Percentiles rank a stretch among this genome's conserved stretches.
phyloP scores from a whole-genome alignment of 1,139 yeast species.

The Insectozyma bohioensis region DNA sequence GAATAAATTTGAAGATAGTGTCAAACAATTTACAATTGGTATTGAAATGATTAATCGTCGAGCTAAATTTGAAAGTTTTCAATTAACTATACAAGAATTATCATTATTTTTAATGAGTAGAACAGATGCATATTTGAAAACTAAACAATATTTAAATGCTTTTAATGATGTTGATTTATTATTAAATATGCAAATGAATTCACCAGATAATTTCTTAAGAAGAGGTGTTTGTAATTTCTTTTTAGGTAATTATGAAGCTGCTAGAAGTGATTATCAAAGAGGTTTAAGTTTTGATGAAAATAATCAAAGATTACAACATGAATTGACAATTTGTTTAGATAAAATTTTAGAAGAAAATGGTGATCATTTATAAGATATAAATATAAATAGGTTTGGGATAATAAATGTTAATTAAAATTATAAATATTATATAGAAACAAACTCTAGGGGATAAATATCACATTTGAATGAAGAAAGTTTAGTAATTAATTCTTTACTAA shows the following conservation, averaged over 20 bases:
- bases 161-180: conserved; percentile 80
- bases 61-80: conserved; percentile 84
- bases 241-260: conserved; percentile 68
- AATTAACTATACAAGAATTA: conserved; percentile 74
- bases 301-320: conserved; percentile 42
- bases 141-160: conserved; percentile 68
- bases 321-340: conserved; percentile 45
- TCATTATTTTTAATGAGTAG: conserved; percentile 73
- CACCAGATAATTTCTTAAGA: conserved; percentile 80
- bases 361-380: conserved; percentile 30
- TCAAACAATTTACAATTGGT: conserved; percentile 71
- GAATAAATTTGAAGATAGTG: conserved; percentile 68
- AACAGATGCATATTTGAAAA: conserved; percentile 76
- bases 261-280: conserved; percentile 74
- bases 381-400: not conserved
- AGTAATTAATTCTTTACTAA: too few relatives aligned
- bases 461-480: too few relatives aligned
- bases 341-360: conserved; percentile 54
- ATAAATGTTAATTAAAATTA: too few relatives aligned
- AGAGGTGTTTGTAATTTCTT: conserved; percentile 73
- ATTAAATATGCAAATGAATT: conserved; percentile 58
- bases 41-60: conserved; percentile 80
- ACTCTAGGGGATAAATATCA: too few relatives aligned
- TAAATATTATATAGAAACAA: too few relatives aligned
- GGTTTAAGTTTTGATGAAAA: conserved; percentile 68